A percentile compares a stretch with the other conserved stretches of the same genome.
Conservation (phyloP, 352 stramenopile species). For the Pythium volutum region DNA sequence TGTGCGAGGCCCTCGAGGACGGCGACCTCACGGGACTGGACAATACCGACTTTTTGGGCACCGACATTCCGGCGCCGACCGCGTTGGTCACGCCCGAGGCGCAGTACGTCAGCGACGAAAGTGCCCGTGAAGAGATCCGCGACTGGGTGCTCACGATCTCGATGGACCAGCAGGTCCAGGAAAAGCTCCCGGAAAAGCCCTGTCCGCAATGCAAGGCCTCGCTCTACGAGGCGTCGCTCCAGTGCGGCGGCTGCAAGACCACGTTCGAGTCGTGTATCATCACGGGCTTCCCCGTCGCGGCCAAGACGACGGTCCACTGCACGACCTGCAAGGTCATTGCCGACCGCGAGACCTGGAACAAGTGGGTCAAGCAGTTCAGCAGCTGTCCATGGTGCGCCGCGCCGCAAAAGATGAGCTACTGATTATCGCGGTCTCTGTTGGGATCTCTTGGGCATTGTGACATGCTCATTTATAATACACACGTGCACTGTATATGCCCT, state of each 20-base stretch:
- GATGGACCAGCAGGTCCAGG: slow-evolving; percentile 94
- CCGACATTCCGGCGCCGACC: slow-evolving; percentile 85
- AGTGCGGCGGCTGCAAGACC: slow-evolving; percentile 78
- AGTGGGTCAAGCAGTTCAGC: slow-evolving; percentile 87
- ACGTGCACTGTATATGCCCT: not conserved
- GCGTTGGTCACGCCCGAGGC: slow-evolving; percentile 71
- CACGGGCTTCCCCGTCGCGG: slow-evolving; percentile 86
- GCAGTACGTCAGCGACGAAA: slow-evolving; percentile 82
- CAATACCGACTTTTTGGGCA: slow-evolving; percentile 93
- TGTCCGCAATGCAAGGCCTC: slow-evolving; percentile 77
- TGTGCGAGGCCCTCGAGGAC: slow-evolving; percentile 94
- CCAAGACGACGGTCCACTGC: slow-evolving; percentile 87
- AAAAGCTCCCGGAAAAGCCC: slow-evolving; percentile 78
- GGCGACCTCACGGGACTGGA: slow-evolving; percentile 81
- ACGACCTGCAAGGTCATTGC: slow-evolving; percentile 86
- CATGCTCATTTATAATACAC: no score
- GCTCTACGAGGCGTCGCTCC: slow-evolving; percentile 84
- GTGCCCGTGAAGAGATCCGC: slow-evolving; percentile 89
- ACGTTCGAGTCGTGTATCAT: slow-evolving; percentile 85
- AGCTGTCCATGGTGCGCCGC: slow-evolving; percentile 77
- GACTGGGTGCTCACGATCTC: slow-evolving; percentile 94
- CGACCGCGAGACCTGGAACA: slow-evolving; percentile 86
- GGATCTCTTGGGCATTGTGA: no score
- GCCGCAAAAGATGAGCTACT: slow-evolving; percentile 87
- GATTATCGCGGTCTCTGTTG: not conserved